These are phyloP conservation scores for Allomyces javanicus DNA, from an alignment of 192 early-diverging fungal species.

Conservation along the genomic window DNA sequence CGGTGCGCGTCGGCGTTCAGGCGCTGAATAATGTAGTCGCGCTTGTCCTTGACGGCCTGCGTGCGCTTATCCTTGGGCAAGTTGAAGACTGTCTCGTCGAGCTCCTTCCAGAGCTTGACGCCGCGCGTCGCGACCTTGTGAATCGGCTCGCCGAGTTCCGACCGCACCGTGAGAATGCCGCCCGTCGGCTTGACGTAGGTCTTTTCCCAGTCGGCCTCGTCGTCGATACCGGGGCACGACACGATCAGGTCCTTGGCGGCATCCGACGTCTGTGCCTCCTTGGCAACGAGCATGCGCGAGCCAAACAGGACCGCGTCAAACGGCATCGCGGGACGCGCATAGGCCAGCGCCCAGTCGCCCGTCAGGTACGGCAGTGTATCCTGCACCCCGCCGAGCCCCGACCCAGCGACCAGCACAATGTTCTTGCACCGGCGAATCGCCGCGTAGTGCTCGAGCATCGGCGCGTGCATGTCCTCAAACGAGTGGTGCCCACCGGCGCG, in stretches of 20 bases:
- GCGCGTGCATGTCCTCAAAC: slow-evolving; percentile 86
- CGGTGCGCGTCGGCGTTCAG: slow-evolving; percentile 81
- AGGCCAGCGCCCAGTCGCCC: slow-evolving; percentile 70
- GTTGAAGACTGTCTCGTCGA: slow-evolving; percentile 58
- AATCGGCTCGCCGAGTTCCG: slow-evolving; percentile 82
- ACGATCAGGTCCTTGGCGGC: slow-evolving; percentile 77
- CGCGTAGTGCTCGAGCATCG: slow-evolving; percentile 62
- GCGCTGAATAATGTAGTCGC: slow-evolving; percentile 67
- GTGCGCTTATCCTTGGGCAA: slow-evolving; percentile 66
- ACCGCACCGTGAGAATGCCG: slow-evolving; percentile 66
- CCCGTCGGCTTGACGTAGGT: slow-evolving; percentile 57
- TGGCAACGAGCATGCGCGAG: slow-evolving; percentile 90
- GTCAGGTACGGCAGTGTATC: slow-evolving; percentile 64
- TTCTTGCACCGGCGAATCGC: slow-evolving; percentile 62
- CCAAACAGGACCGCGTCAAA: slow-evolving; percentile 86
- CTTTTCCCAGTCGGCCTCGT: slow-evolving; percentile 62
- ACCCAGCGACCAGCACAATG: slow-evolving; percentile 71
- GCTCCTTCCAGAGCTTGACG: slow-evolving; percentile 52
- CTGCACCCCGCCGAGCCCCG: slow-evolving; percentile 70
- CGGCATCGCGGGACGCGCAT: slow-evolving; percentile 78
- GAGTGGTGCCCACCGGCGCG: slow-evolving; percentile 91
- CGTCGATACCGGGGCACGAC: slow-evolving; percentile 52
- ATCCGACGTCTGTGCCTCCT: slow-evolving; percentile 57
- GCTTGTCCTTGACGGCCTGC: slow-evolving; percentile 48
- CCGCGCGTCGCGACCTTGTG: slow-evolving; percentile 80